Evolutionary conservation across 257 asterid genomes (phyloP).

Genomic region (Solanum appendiculatum): DNA sequence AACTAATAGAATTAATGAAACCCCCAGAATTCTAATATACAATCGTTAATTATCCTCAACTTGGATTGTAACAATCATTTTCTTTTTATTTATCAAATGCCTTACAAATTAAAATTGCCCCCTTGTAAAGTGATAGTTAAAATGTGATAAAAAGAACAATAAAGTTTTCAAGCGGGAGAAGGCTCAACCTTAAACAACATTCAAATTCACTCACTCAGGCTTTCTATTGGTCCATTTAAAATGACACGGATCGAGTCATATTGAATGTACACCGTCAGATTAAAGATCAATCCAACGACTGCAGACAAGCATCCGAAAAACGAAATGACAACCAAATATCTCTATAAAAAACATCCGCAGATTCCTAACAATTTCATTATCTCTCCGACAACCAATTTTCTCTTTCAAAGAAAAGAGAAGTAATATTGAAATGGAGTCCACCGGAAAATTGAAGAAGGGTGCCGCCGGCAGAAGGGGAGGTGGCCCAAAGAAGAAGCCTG

Average conservation of each 20-base stretch:
- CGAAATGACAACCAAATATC: background rate
- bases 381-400: background rate
- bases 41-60: background rate
- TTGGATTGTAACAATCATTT: background rate
- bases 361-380: background rate
- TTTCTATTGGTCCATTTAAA: slow-evolving; percentile 19
- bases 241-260: slow-evolving; percentile 5
- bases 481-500: slow-evolving; percentile 37
- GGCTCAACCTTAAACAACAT: background rate
- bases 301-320: background rate
- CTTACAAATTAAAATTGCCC: too few species aligned
- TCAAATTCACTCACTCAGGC: background rate
- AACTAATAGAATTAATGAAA: background rate
- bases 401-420: background rate
- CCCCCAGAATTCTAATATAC: background rate
- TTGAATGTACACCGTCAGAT: slow-evolving; percentile 1
- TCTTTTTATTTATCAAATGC: too few species aligned
- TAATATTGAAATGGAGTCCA: background rate
- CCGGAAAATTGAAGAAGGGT: slow-evolving; percentile 28
- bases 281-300: slow-evolving; percentile 12
- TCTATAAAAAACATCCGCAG: background rate
- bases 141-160: too few species aligned
- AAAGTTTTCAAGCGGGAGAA: background rate
- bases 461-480: slow-evolving; percentile 36
- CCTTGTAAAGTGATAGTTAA: too few species aligned